Evolutionary conservation across 1,284 basidiomycete genomes (phyloP).

Genomic region (Ceratobasidium sp.): DNA sequence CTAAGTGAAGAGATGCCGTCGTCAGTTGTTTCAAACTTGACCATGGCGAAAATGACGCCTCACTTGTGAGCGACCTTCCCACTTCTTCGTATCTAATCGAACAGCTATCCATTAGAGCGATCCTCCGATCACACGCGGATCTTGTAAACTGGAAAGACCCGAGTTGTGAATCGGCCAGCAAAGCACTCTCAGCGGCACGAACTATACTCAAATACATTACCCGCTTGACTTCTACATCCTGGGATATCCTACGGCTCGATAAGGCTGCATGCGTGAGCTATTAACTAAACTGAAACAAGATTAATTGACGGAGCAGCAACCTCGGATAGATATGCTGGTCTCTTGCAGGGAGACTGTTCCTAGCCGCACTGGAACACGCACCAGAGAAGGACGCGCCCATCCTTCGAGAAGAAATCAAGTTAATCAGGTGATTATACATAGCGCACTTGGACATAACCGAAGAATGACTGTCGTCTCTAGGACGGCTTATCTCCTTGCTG

Average conservation of each 20-base stretch:
- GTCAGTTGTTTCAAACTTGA: conserved; percentile 18
- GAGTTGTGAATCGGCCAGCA: conserved; percentile 36
- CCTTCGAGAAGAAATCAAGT: conserved; percentile 30
- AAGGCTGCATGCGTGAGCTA: conserved; percentile 15
- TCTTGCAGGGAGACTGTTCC: neutral
- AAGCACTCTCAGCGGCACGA: conserved; percentile 13
- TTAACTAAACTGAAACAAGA: too few relatives aligned
- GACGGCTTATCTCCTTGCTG: neutral
- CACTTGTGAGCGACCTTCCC: conserved; percentile 3
- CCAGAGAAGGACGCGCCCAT: conserved; percentile 30
- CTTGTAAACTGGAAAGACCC: conserved; percentile 34
- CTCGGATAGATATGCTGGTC: conserved; percentile 14
- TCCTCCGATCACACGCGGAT: neutral
- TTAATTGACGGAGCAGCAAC: too few relatives aligned
- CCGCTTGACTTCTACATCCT: conserved; percentile 1
- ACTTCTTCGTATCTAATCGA: too few relatives aligned
- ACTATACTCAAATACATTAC: conserved; percentile 20
- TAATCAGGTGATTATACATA: conserved; percentile 4
- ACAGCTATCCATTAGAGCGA: neutral
- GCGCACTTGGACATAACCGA: neutral
- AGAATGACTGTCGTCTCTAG: neutral
- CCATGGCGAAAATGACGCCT: neutral
- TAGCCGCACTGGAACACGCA: conserved; percentile 3
- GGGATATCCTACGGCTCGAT: conserved; percentile 20
- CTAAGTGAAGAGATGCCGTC: conserved; percentile 14